Percentiles rank a stretch among this genome's conserved stretches.
These are phyloP conservation scores for Agastache rugosa DNA, from an alignment of 257 asterid species.

Conservation along the genomic window DNA sequence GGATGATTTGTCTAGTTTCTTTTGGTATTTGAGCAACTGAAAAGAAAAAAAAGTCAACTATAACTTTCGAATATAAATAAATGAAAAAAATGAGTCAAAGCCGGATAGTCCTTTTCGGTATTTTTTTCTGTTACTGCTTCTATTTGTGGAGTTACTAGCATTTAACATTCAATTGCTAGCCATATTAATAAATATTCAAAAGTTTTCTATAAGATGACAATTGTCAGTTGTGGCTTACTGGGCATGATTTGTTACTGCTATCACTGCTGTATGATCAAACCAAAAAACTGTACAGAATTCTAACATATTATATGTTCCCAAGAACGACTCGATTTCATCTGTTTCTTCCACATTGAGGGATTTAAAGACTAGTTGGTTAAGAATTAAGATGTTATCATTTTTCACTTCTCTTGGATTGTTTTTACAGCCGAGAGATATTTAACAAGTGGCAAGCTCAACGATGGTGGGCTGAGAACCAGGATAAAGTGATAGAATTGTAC, in stretches of 20 bases:
- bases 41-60: background rate
- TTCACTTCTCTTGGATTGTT: background rate
- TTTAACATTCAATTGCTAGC: background rate
- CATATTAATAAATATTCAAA: background rate
- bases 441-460: constrained; percentile 91
- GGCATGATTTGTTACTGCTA: background rate
- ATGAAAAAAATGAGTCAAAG: constrained; percentile 16
- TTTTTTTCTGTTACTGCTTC: constrained; percentile 19
- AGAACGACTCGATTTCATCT: background rate
- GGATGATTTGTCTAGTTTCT: constrained; percentile 15
- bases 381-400: background rate
- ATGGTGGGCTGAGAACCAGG: constrained; percentile 94
- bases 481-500: constrained; percentile 86
- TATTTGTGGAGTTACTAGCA: constrained; percentile 21
- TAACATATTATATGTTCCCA: background rate
- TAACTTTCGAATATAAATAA: background rate
- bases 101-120: constrained; percentile 15
- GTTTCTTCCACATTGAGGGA: constrained; percentile 7
- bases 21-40: constrained; percentile 7
- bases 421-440: constrained; percentile 72
- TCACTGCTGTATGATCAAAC: constrained; percentile 7
- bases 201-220: background rate
- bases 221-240: background rate
- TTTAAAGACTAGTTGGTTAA: background rate
- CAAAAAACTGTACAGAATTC: background rate